phyloP scores from a whole-genome alignment of 148 eudicot species.

The Nyssa sinensis region DNA sequence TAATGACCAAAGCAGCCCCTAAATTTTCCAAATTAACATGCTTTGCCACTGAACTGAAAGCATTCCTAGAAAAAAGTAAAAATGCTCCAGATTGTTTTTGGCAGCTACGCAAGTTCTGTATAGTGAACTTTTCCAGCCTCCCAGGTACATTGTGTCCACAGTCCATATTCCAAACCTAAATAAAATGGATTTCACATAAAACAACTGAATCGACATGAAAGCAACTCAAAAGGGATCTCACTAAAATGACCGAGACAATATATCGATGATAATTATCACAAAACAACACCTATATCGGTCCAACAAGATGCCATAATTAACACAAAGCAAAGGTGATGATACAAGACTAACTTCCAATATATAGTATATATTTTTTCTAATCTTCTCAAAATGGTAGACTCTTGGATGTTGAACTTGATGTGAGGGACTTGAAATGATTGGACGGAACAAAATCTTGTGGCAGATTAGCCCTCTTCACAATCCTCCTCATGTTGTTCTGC shows the following conservation, averaged over 20 bases:
- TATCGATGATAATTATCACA: constrained; percentile 3
- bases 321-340: neutral
- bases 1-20: neutral
- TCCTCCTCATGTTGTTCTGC: constrained; percentile 85
- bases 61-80: neutral
- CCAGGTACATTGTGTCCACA: neutral
- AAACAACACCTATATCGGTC: neutral
- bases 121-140: neutral
- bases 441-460: constrained; percentile 87
- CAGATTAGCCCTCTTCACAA: constrained; percentile 87
- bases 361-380: too few species aligned
- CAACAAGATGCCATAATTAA: neutral
- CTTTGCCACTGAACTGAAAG: neutral
- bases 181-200: too few species aligned
- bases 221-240: too few species aligned
- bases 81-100: neutral
- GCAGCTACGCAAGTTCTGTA: neutral
- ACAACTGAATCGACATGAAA: too few species aligned
- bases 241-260: too few species aligned
- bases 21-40: constrained; percentile 2
- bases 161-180: neutral
- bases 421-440: constrained; percentile 73
- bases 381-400: constrained; percentile 84
- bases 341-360: constrained; percentile 19
- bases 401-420: constrained; percentile 74